These are phyloP conservation scores for Lactarius hatsudake DNA, from an alignment of 768 basidiomycete genomes.

Conservation along the genomic window DNA sequence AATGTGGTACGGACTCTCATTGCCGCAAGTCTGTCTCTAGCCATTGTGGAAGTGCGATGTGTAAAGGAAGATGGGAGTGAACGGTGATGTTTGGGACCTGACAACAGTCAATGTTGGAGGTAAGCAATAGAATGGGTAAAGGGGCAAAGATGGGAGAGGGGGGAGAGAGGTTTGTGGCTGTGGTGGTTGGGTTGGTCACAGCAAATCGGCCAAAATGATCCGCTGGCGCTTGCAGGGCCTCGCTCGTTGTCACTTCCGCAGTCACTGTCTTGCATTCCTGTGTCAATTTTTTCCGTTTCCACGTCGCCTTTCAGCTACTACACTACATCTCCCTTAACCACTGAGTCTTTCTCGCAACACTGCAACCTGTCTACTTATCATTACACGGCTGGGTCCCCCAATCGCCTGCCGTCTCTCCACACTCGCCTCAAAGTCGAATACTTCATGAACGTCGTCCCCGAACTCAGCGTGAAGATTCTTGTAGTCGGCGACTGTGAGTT, in stretches of 20 bases:
- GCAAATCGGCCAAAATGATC: neutral
- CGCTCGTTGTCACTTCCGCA: neutral
- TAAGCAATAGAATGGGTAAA: neutral
- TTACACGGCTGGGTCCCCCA: conserved; percentile 83
- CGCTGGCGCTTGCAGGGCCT: neutral
- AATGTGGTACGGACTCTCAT: conserved; percentile 57
- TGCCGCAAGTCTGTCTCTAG: conserved; percentile 88
- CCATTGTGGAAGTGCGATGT: conserved; percentile 47
- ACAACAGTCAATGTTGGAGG: conserved; percentile 31
- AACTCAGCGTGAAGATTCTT: conserved; percentile 74
- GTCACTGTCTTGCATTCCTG: neutral
- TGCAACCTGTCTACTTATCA: conserved; percentile 82
- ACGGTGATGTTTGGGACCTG: conserved; percentile 1
- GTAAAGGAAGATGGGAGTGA: conserved; percentile 15
- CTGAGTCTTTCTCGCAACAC: conserved; percentile 62
- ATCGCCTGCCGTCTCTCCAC: conserved; percentile 91
- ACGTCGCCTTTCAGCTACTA: neutral
- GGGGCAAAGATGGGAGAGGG: neutral
- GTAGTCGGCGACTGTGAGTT: conserved; percentile 78
- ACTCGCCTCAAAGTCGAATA: conserved; percentile 95
- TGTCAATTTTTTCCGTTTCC: neutral
- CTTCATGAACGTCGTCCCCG: conserved; percentile 69
- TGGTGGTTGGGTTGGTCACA: neutral
- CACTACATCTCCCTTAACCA: conserved; percentile 29
- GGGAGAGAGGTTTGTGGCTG: neutral